phyloP scores from a whole-genome alignment of 2,329 filamentous ascomycete species.

The Xylaria sp. region DNA sequence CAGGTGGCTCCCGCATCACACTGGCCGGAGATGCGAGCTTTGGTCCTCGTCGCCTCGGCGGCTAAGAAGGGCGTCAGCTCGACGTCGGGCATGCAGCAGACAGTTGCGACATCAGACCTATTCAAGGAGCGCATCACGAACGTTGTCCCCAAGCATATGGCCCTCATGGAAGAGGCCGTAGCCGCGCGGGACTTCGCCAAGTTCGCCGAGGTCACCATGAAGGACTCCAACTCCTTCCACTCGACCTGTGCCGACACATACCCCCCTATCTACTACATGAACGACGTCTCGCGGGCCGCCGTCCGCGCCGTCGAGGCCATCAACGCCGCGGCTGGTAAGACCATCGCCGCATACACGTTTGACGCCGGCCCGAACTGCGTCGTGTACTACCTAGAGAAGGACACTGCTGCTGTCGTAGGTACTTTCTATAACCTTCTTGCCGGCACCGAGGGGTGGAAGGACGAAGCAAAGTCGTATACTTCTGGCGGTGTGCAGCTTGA shows the following conservation, averaged over 20 bases:
- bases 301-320: conserved; percentile 89
- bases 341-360: conserved; percentile 92
- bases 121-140: conserved; percentile 77
- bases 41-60: conserved; percentile 89
- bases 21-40: conserved; percentile 93
- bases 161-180: conserved; percentile 82
- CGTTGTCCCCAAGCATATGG: conserved; percentile 85
- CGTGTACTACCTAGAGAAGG: conserved; percentile 88
- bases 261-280: conserved; percentile 98
- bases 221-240: conserved; percentile 96
- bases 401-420: conserved; percentile 74
- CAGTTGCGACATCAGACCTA: conserved; percentile 86
- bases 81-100: conserved; percentile 96
- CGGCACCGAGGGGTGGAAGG: conserved; percentile 74
- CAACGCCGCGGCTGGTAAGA: conserved; percentile 78
- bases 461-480: conserved; percentile 55
- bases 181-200: conserved; percentile 77
- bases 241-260: conserved; percentile 93
- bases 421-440: conserved; percentile 73
- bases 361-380: conserved; percentile 97
- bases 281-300: conserved; percentile 86
- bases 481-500: conserved; percentile 64
- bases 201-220: conserved; percentile 93
- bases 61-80: conserved; percentile 96
- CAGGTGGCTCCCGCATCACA: conserved; percentile 86